Conservation (phyloP, 2,329 filamentous ascomycete genomes). For the Venturia pyrina region DNA sequence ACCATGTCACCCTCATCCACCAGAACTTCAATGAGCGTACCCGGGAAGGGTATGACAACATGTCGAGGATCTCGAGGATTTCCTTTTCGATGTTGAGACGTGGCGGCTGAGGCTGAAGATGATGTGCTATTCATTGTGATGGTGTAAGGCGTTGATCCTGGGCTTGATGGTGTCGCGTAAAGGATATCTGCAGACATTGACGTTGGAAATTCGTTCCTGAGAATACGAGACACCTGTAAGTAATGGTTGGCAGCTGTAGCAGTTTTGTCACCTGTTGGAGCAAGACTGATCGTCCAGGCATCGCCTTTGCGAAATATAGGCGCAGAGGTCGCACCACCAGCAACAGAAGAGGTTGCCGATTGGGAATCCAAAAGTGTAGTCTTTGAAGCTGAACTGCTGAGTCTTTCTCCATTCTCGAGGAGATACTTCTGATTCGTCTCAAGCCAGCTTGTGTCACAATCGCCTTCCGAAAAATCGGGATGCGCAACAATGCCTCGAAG, state of each 20-base stretch:
- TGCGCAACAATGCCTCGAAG: conserved; percentile 44
- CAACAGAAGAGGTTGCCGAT: conserved; percentile 11
- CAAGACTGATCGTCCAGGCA: conserved; percentile 45
- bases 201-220: conserved; percentile 50
- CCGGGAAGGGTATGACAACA: conserved; percentile 46
- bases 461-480: conserved; percentile 37
- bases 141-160: conserved; percentile 30
- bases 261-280: conserved; percentile 21
- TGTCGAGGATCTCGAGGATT: conserved; percentile 41
- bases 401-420: conserved; percentile 24
- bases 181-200: conserved; percentile 44
- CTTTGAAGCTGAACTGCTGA: conserved; percentile 19
- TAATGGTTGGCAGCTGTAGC: conserved; percentile 31
- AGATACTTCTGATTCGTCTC: conserved; percentile 37
- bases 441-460: conserved; percentile 49
- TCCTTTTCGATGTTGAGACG: conserved; percentile 37
- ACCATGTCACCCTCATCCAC: conserved; percentile 46
- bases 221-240: conserved; percentile 42
- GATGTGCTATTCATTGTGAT: conserved; percentile 36
- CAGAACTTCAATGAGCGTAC: conserved; percentile 49
- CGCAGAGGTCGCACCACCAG: conserved; percentile 23
- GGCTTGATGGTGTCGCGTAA: conserved; percentile 32
- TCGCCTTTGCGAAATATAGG: conserved; percentile 47
- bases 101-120: conserved; percentile 29
- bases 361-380: conserved; percentile 11